Base-by-base conservation (phyloP, 257 asterid genomes). In the Rubia yunnanensis region DNA sequence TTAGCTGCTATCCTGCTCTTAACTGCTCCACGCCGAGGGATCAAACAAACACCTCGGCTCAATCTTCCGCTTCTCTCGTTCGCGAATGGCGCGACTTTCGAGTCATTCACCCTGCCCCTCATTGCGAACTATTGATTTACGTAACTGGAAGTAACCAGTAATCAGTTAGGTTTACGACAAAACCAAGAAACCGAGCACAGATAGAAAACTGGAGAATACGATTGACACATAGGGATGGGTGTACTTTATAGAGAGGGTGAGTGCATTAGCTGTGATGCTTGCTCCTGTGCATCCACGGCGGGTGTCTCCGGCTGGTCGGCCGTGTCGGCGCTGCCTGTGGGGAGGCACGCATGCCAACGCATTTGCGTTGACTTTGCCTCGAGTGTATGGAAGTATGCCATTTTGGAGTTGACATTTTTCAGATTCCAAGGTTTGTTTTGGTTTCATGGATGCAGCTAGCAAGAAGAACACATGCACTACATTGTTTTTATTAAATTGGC, bases 21-120 rank as follows among this genome's bases (percentile, higher is more conserved):
- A 74, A 84, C 81, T 38, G 82, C 88, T 38, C 95, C 96, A 62
- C 95, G 75, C 63, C 72, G 84, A 0, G 88, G 95, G 7, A 79
- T 34, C 9, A 41, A 3, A 52, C 1, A 71, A 60, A 38, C 81
- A 53, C 32, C 71, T 61, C 34, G 65, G 55, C 65, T 55, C 65
- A 26, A 71, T 62, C 32, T 30, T 49, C 35, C 32, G n/a, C 64
- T 72, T 68, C 65, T 77, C 62, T 52, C 69, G 26, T 64, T 53
- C 35, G 72, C 63, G 32, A 18, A 31, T 5, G 72, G 30, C 39
- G 78, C 64, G 17, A 74, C 60, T 26, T 17, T 38, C 3, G 70
- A 70, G 54, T 80, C 77, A 5, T 70, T 68, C 10, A 79, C 34
- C 66, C 57, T 70, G 17, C 59, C 60, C 34, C 71, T 67, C 66